Conservation (phyloP, 352 stramenopile genomes). For the Thalassiosira delicatula region DNA sequence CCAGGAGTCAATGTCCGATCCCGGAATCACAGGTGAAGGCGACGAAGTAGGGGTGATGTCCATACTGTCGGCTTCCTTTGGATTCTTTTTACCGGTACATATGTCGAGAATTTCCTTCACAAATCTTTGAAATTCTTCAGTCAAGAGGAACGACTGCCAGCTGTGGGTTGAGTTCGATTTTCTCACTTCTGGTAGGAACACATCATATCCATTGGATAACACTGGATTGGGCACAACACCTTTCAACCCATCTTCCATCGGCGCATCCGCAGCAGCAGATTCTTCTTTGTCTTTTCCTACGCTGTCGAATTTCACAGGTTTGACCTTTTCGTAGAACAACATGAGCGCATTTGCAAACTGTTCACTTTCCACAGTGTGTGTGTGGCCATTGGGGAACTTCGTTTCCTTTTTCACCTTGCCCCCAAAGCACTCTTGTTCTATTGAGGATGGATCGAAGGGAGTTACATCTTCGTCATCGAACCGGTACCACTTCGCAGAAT, state of each 20-base stretch:
- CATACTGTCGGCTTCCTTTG: slow-evolving; percentile 41
- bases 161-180: slow-evolving; percentile 93
- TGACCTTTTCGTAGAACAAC: slow-evolving; percentile 99
- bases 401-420: slow-evolving; percentile 91
- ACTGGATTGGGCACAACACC: slow-evolving; percentile 38
- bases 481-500: slow-evolving; percentile 94
- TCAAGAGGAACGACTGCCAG: slow-evolving; percentile 94
- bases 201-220: slow-evolving; percentile 74
- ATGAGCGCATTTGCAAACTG: slow-evolving; percentile 98
- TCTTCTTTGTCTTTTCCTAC: slow-evolving; percentile 52
- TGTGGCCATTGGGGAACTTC: slow-evolving; percentile 92
- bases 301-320: slow-evolving; percentile 62
- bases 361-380: slow-evolving; percentile 96
- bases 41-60: slow-evolving; percentile 55
- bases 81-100: slow-evolving; percentile 41
- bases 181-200: slow-evolving; percentile 91
- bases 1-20: slow-evolving; percentile 53
- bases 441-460: slow-evolving; percentile 94
- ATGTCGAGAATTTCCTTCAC: slow-evolving; percentile 83
- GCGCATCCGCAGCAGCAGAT: slow-evolving; percentile 43
- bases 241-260: slow-evolving; percentile 64
- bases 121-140: slow-evolving; percentile 95
- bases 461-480: slow-evolving; percentile 99
- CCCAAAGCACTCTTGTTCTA: slow-evolving; percentile 98
- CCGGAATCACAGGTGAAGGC: slow-evolving; percentile 45